Conservation (phyloP, 495 filamentous ascomycete genomes). For the Xylaria longipes region DNA sequence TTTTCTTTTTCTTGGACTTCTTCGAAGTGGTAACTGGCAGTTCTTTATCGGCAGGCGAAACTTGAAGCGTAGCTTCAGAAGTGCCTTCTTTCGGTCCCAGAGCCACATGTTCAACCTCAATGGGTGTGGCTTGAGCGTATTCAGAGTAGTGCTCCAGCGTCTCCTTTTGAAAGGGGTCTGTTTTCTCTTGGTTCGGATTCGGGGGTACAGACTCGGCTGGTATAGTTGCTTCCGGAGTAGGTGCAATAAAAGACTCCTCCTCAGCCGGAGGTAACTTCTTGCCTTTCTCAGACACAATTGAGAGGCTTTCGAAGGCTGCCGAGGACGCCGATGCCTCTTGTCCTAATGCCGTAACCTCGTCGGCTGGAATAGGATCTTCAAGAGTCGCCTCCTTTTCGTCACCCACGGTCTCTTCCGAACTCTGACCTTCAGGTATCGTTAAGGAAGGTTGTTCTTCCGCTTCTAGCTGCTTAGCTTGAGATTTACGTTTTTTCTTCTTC, state of each 20-base stretch:
- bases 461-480: constrained; percentile 1
- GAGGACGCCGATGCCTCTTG: not conserved
- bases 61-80: constrained; percentile 1
- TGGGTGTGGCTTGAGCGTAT: not conserved
- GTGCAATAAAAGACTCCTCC: constrained; percentile 19
- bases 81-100: not conserved
- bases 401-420: not conserved
- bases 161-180: not conserved
- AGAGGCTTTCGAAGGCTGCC: not conserved
- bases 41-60: not conserved
- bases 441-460: not conserved
- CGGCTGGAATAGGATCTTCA: not conserved
- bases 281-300: constrained; percentile 10
- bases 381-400: not conserved
- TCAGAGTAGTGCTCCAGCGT: not conserved
- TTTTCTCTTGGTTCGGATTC: constrained; percentile 20
- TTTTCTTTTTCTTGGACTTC: constrained; percentile 37
- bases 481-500: constrained; percentile 24
- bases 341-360: not conserved
- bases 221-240: constrained; percentile 21
- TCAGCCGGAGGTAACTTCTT: constrained; percentile 21
- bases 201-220: constrained; percentile 16
- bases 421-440: not conserved
- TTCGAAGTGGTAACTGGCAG: constrained; percentile 18
- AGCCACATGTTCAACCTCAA: not conserved